A percentile compares a stretch with the other conserved stretches of the same genome.
phyloP scores from a whole-genome alignment of 331 rosid species.

The Malus hybrid region DNA sequence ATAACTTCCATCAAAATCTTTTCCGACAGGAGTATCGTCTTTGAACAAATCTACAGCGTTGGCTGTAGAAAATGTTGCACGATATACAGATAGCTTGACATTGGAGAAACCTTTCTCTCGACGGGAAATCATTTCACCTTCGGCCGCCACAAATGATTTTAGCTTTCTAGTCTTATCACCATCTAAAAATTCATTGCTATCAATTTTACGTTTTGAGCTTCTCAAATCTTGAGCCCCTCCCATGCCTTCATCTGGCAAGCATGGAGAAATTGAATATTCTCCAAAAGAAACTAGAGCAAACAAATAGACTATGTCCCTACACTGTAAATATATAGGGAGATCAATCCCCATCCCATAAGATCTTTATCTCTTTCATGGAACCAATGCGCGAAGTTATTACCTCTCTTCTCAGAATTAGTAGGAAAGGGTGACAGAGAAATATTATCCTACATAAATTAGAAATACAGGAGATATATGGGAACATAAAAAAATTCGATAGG shows the following conservation, averaged over 20 bases:
- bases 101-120: constrained; percentile 96
- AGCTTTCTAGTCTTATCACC: constrained; percentile 45
- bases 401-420: constrained; percentile 57
- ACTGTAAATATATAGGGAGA: constrained; percentile 68
- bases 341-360: constrained; percentile 46
- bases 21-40: constrained; percentile 28
- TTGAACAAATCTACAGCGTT: constrained; percentile 46
- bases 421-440: constrained; percentile 84
- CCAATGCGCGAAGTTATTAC: constrained; percentile 56
- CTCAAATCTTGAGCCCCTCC: constrained; percentile 87
- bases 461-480: neutral
- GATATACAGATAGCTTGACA: constrained; percentile 39
- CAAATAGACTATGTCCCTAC: constrained; percentile 77
- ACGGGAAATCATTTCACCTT: constrained; percentile 90
- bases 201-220: constrained; percentile 61
- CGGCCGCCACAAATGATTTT: constrained; percentile 48
- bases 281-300: constrained; percentile 71
- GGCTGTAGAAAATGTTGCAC: constrained; percentile 39
- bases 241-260: constrained; percentile 74
- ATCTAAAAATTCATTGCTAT: constrained; percentile 38
- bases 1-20: constrained; percentile 22
- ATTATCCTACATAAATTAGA: constrained; percentile 19
- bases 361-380: constrained; percentile 56
- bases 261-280: constrained; percentile 59
- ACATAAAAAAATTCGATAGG: neutral